Evolutionary conservation across 1,139 yeast species (phyloP).

Genomic region (Sugiyamaella grinbergsii): DNA sequence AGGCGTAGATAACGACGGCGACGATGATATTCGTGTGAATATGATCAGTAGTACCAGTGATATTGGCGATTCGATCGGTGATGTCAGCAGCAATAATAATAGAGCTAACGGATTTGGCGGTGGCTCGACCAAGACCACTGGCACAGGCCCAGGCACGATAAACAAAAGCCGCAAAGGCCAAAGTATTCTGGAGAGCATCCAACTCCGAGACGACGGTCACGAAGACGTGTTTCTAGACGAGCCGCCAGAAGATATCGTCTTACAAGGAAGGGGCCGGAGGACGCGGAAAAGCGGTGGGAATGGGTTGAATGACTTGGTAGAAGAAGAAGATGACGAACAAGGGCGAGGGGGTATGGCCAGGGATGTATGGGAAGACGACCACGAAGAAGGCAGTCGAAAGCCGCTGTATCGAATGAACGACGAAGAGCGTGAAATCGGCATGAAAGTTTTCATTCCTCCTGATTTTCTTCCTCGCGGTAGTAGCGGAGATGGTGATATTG

Average conservation of each 20-base stretch:
- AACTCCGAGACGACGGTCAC: slow-evolving; percentile 3
- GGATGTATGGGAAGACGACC: too few relatives aligned
- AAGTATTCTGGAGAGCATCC: slow-evolving; percentile 12
- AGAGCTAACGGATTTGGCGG: slow-evolving; percentile 5
- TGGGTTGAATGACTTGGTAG: neutral
- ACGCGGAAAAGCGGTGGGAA: neutral
- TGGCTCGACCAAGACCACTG: neutral
- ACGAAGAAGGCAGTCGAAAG: neutral
- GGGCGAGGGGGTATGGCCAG: too few relatives aligned
- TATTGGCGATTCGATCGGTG: slow-evolving; percentile 6
- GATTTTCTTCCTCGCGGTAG: slow-evolving; percentile 27
- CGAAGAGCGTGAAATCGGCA: slow-evolving; percentile 24
- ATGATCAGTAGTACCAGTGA: slow-evolving; percentile 20
- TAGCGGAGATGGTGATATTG: slow-evolving; percentile 12
- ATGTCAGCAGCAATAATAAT: neutral
- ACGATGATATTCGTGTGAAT: slow-evolving; percentile 22
- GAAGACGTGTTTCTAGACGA: slow-evolving; percentile 25
- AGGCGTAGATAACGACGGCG: slow-evolving; percentile 19
- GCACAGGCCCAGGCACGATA: too few relatives aligned
- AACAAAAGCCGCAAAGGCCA: neutral
- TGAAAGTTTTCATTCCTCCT: slow-evolving; percentile 32
- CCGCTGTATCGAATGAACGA: slow-evolving; percentile 1
- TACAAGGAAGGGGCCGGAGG: slow-evolving; percentile 23
- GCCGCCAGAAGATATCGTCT: slow-evolving; percentile 36
- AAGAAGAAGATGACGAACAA: neutral